Conservation (phyloP, 805 yeast genomes). For the Saccharomycopsis fodiens region DNA sequence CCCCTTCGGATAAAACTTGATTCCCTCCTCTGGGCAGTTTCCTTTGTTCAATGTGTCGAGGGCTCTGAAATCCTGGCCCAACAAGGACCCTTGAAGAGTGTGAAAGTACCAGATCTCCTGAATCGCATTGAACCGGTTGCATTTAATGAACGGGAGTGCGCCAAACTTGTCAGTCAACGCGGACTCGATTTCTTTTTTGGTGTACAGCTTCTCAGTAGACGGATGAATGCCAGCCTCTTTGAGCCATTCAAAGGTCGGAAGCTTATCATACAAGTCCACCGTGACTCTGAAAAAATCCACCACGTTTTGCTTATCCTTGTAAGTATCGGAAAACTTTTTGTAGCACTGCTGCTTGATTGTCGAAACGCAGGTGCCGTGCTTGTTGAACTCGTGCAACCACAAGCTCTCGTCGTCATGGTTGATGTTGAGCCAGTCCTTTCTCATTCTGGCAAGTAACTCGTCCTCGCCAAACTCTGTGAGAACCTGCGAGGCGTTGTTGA, state of each 20-base stretch:
- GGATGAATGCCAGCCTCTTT: conserved; percentile 68
- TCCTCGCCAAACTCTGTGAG: conserved; percentile 6
- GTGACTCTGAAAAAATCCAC: conserved; percentile 64
- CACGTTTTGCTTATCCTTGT: conserved; percentile 38
- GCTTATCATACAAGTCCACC: conserved; percentile 45
- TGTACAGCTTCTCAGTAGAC: conserved; percentile 46
- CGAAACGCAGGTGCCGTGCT: conserved; percentile 88
- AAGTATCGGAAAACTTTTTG: conserved; percentile 12
- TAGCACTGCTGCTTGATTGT: conserved; percentile 74
- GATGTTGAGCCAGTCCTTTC: conserved; percentile 61
- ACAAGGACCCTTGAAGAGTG: conserved; percentile 63
- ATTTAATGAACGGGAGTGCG: conserved; percentile 52
- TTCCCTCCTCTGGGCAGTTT: conserved; percentile 29
- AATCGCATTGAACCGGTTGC: conserved; percentile 43
- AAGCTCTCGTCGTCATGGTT: conserved; percentile 59
- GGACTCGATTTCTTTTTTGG: conserved; percentile 43
- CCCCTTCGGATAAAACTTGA: conserved; percentile 68
- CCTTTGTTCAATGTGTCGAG: conserved; percentile 34
- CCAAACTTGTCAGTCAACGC: conserved; percentile 45
- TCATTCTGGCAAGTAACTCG: conserved; percentile 41
- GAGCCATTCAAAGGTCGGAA: conserved; percentile 66
- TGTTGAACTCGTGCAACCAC: conserved; percentile 91
- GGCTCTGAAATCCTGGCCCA: conserved; percentile 54
- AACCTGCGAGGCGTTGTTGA: conserved; percentile 16
- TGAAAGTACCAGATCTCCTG: conserved; percentile 73